A percentile compares a stretch with the other conserved stretches of the same genome.
Evolutionary conservation across 805 yeast species (phyloP).

Genomic region (Saturnispora hagleri): DNA sequence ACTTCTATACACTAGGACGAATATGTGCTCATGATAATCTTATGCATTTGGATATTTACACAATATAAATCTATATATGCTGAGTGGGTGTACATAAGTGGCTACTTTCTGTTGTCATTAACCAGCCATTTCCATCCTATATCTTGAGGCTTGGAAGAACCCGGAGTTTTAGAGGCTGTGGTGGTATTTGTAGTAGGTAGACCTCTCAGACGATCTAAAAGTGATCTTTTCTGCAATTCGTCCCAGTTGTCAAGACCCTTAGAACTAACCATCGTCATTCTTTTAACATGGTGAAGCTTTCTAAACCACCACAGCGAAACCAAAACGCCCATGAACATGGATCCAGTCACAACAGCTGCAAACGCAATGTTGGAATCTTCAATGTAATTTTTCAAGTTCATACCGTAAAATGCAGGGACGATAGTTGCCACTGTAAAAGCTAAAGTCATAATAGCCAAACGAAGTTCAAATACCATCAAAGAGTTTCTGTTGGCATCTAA

Average conservation of each 20-base stretch:
- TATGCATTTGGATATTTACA: neutral
- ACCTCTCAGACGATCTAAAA: constrained; percentile 11
- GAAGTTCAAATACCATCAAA: constrained; percentile 76
- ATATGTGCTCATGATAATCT: neutral
- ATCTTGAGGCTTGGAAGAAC: constrained; percentile 28
- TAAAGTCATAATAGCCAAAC: constrained; percentile 72
- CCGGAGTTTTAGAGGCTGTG: neutral
- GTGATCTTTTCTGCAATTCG: constrained; percentile 15
- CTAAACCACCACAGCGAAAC: constrained; percentile 50
- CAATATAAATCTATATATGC: neutral
- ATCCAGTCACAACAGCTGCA: constrained; percentile 42
- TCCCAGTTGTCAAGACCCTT: constrained; percentile 22
- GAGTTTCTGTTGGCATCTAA: constrained; percentile 87
- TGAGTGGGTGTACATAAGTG: neutral
- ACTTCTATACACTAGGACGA: neutral
- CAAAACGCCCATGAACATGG: constrained; percentile 43
- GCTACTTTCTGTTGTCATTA: constrained; percentile 29
- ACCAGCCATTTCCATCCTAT: constrained; percentile 49
- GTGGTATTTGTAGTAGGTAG: neutral
- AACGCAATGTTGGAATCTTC: constrained; percentile 64
- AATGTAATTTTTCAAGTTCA: constrained; percentile 71
- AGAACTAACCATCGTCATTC: constrained; percentile 49
- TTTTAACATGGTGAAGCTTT: constrained; percentile 52
- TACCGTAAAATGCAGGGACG: constrained; percentile 82
- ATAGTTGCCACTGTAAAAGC: constrained; percentile 82